Base-by-base conservation (phyloP, 2,329 filamentous ascomycete species). In the Microdochium bolleyi region DNA sequence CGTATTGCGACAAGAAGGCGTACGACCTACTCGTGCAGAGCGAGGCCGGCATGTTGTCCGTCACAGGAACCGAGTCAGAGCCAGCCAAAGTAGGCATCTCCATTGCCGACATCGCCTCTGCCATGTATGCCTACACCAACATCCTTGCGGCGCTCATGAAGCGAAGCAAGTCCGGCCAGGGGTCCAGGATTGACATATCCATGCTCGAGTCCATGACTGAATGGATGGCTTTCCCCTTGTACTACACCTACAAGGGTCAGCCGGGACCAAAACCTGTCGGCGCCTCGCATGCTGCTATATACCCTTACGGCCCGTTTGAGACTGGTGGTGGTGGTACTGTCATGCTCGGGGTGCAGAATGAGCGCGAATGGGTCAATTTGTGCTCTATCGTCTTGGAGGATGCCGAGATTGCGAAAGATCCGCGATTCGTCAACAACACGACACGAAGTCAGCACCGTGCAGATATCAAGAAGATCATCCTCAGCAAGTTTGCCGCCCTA, bases 151-250 rank as follows among this genome's bases (percentile, higher is more conserved):
- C 77, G 0, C 55, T 80, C 3, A 58, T 79, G 21, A 72, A 76
- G 57, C 72, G 79, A 0, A 65, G 62, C 1, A 77, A 73, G 56
- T 76, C 76, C 0, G 75, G 76, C 0, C 64, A 65, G 27, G 79
- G 79, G 0, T 73, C 70, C 30, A 68, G 71, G 19, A 69, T 82
- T 21, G 79, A 82, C 46, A 74, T 82, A 16, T 79, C 76, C 1
- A 82, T 82, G 79, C 66, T 82, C 8, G 79, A 82, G 59, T 72
- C 73, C 49, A 78, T 82, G 77, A 69, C 74, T 0, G 79, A 82
- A 58, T 82, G 79, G 79, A 82, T 82, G 78, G 67, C 67, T 0
- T 82, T 80, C 49, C 78, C 77, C 0, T 61, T 80, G 58, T 79
- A 82, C 58, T 82, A 82, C 54, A 65, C 77, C 0, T 77, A 70